These are phyloP conservation scores for Saccharomyces hybrid DNA, from an alignment of 1,139 yeast species.

Conservation along the genomic window DNA sequence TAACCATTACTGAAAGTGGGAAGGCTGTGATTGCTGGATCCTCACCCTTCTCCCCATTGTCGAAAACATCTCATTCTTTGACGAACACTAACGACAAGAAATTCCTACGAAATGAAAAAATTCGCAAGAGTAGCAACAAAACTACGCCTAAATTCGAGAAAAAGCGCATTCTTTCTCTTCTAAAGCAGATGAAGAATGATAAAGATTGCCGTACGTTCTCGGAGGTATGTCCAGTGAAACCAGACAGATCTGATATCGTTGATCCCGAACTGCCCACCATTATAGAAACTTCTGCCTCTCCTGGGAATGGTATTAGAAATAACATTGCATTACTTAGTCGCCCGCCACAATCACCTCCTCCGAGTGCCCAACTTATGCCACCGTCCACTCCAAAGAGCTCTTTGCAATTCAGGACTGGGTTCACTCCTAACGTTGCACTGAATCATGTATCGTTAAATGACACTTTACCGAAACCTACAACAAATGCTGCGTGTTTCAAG, in stretches of 20 bases:
- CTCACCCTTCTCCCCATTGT: conserved; percentile 6
- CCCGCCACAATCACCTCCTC: not conserved
- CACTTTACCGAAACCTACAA: conserved; percentile 7
- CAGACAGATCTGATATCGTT: not conserved
- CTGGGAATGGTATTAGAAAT: not conserved
- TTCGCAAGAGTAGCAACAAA: not conserved
- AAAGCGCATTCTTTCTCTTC: conserved; percentile 18
- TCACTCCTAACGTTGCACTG: conserved; percentile 26
- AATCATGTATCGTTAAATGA: conserved; percentile 24
- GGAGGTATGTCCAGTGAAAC: not conserved
- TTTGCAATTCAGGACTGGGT: conserved; percentile 26
- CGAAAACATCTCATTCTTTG: conserved; percentile 2
- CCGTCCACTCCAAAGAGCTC: conserved; percentile 25
- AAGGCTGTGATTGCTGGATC: conserved; percentile 18
- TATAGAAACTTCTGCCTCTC: conserved; percentile 1
- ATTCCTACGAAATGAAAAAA: not conserved
- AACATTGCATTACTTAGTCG: not conserved
- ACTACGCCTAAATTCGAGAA: conserved; percentile 12
- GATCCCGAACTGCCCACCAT: conserved; percentile 4
- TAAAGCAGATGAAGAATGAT: conserved; percentile 23
- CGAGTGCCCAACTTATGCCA: conserved; percentile 4
- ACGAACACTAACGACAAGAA: not conserved
- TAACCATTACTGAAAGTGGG: conserved; percentile 21
- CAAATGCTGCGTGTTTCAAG: not conserved
- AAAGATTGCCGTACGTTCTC: not conserved